phyloP scores from a whole-genome alignment of 2,329 filamentous ascomycete species.

The Furcasterigmium sp. region DNA sequence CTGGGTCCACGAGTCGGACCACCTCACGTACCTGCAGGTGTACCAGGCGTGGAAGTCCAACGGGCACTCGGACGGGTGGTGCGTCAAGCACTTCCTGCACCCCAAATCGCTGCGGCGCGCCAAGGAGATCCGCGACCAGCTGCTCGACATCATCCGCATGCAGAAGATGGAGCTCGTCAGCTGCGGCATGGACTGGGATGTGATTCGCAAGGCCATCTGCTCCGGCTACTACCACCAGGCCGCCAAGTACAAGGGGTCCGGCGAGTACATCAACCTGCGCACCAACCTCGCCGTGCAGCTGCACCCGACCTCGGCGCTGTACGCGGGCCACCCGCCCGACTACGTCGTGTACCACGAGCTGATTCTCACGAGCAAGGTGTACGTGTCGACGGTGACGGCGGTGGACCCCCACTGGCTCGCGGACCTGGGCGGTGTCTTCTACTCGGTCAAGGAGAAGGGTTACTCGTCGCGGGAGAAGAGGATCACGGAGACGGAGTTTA shows the following conservation, averaged over 20 bases:
- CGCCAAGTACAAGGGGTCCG: constrained; percentile 90
- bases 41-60: constrained; percentile 95
- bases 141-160: constrained; percentile 88
- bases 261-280: constrained; percentile 94
- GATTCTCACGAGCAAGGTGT: constrained; percentile 93
- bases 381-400: constrained; percentile 94
- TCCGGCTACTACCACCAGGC: constrained; percentile 98
- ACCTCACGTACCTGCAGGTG: constrained; percentile 91
- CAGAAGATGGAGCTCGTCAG: constrained; percentile 84
- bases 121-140: constrained; percentile 90
- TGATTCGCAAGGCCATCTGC: constrained; percentile 94
- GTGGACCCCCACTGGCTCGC: constrained; percentile 98
- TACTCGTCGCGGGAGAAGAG: constrained; percentile 83
- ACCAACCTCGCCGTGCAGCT: constrained; percentile 92
- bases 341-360: constrained; percentile 98
- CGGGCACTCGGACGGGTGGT: constrained; percentile 87
- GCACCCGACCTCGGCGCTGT: constrained; percentile 89
- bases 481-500: constrained; percentile 87
- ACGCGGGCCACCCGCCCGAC: constrained; percentile 91
- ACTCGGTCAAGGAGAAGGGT: constrained; percentile 95
- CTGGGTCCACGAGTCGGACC: constrained; percentile 96
- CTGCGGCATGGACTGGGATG: constrained; percentile 95
- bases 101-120: constrained; percentile 88
- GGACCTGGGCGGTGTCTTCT: constrained; percentile 94
- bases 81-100: constrained; percentile 87